Evolutionary conservation across 129 eudicot genomes (phyloP).

Genomic region (Helianthus tuberosus): DNA sequence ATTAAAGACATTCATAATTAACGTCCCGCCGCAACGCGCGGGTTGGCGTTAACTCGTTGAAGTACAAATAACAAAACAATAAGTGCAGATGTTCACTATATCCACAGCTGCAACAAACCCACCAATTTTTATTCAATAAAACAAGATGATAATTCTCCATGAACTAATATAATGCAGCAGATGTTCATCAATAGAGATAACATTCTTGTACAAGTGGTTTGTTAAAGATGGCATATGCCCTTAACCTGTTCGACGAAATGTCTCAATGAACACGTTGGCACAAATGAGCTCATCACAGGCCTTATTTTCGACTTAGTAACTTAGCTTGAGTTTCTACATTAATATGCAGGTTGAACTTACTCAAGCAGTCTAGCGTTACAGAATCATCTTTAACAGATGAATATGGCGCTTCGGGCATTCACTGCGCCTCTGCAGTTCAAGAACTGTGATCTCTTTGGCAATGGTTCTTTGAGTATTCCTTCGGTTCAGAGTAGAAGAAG

Average conservation of each 20-base stretch:
- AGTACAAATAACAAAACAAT: neutral
- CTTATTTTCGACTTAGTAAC: neutral
- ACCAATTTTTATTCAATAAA: no score
- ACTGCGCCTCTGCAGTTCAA: conserved; percentile 33
- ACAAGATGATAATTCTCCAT: neutral
- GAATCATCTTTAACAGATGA: neutral
- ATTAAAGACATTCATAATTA: no score
- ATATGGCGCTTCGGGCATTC: conserved; percentile 49
- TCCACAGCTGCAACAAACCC: no score
- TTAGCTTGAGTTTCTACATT: neutral
- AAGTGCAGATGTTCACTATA: neutral
- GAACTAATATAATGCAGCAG: neutral
- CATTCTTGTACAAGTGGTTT: neutral
- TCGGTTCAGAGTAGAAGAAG: conserved; percentile 36
- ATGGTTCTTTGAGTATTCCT: conserved; percentile 14
- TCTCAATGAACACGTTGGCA: conserved; percentile 16
- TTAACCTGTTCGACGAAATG: conserved; percentile 37
- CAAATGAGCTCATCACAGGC: neutral
- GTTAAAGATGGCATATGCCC: neutral
- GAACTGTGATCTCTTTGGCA: conserved; percentile 50
- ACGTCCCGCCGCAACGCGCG: no score
- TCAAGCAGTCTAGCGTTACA: conserved; percentile 6
- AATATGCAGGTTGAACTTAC: conserved; percentile 19
- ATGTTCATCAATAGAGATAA: neutral
- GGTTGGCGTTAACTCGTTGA: no score